Evolutionary conservation across 768 basidiomycete genomes (phyloP), one percentile per base, ranked within the genome.

Genomic region (Kwoniella sp.): DNA sequence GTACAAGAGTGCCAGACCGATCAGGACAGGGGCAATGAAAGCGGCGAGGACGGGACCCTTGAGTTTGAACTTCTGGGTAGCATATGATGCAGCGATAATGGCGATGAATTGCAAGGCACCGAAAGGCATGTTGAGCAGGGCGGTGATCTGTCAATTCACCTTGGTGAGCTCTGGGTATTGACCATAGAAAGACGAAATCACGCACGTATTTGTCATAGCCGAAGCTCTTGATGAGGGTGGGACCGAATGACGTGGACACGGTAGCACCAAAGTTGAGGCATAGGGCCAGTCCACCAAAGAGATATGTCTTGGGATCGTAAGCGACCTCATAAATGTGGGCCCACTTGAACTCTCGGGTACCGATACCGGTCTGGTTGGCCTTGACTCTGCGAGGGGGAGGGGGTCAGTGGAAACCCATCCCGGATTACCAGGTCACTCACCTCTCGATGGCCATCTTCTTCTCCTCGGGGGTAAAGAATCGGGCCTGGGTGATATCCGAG

Each of bases 41-140:
- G 33, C 40, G 7, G 64, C 60, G 12, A 79, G 64, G 51, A 77
- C 59, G 60, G 48, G 21, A 1, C 66, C 60, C 64, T 80, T 80
- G 44, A 30, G 40, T 27, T 55, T 57, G 64, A 69, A 69, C 46
- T 64, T 60, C 12, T 61, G 59, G 19, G 73, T 76, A 1, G 60
- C 53, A 64, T 70, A 80, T 8, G 69, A 73, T 1, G 65, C 63
- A 55, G 64, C 25, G 44, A 76, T 50, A 56, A 80, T 80, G 58
- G 60, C 59, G 29, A 68, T n/a, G 54, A 72, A 64, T 70, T 84
- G 83, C 21, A 85, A 70, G 13, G 77, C 77, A 24, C 79, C 74
- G 70, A 84, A 85, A 3, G 83, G 84, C 60, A 84, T 83, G 64
- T 83, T 84, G 76, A 85, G 82, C n/a, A 85, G 73, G 33, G 85